A percentile compares a stretch with the other conserved stretches of the same genome.
phyloP scores from a whole-genome alignment of 2,329 filamentous ascomycete species.

The Orbilia javanica region DNA sequence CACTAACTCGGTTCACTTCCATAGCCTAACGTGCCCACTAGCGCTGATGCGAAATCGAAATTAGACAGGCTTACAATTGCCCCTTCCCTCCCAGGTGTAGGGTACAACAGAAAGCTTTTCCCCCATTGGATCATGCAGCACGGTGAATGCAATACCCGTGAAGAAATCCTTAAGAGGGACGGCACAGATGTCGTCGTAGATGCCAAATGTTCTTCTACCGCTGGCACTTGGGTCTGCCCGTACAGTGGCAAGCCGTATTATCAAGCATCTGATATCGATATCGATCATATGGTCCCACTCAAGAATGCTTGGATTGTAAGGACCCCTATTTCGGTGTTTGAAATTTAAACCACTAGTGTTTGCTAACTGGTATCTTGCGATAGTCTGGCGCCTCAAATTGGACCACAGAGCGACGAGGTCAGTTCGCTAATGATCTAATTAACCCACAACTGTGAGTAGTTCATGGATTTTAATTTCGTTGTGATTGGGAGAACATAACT shows the following conservation, averaged over 20 bases:
- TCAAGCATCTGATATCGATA: slow-evolving; percentile 77
- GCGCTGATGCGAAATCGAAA: slow-evolving; percentile 32
- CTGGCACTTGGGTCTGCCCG: slow-evolving; percentile 77
- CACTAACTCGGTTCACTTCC: neutral
- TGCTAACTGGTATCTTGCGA: slow-evolving; percentile 10
- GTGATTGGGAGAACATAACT: neutral
- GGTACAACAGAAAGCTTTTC: slow-evolving; percentile 73
- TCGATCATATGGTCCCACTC: slow-evolving; percentile 85
- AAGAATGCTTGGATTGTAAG: slow-evolving; percentile 79
- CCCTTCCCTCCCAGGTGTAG: slow-evolving; percentile 5
- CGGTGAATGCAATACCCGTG: slow-evolving; percentile 78
- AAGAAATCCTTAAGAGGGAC: slow-evolving; percentile 80
- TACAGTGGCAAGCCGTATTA: slow-evolving; percentile 82
- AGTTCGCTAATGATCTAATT: slow-evolving; percentile 81
- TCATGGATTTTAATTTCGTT: neutral
- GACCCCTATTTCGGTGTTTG: slow-evolving; percentile 12
- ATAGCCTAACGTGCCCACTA: slow-evolving; percentile 39
- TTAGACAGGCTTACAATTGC: slow-evolving; percentile 32
- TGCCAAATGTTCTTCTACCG: slow-evolving; percentile 73
- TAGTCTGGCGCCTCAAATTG: slow-evolving; percentile 78
- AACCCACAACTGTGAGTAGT: slow-evolving; percentile 75
- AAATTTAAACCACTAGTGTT: neutral
- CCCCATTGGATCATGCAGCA: slow-evolving; percentile 77
- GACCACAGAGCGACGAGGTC: slow-evolving; percentile 76
- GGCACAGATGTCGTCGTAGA: slow-evolving; percentile 74